phyloP scores from a whole-genome alignment of 331 rosid genomes.

The Telfairia occidentalis region DNA sequence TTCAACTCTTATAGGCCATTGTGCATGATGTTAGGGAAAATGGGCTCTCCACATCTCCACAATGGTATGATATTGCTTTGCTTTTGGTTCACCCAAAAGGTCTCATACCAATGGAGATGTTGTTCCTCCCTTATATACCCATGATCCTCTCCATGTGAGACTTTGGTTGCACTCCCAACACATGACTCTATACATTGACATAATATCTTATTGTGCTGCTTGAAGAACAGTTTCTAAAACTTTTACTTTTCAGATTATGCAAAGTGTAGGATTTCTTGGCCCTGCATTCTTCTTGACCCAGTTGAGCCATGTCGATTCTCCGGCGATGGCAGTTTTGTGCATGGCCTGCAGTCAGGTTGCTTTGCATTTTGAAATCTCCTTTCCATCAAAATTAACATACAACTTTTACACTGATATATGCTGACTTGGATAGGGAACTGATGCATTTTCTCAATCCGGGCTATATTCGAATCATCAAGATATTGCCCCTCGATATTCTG shows the following conservation, averaged over 20 bases:
- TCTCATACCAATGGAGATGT: too few relatives aligned
- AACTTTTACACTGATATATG: not conserved
- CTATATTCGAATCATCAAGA: constrained; percentile 98
- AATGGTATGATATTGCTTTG: too few relatives aligned
- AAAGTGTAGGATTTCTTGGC: constrained; percentile 93
- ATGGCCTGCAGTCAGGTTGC: constrained; percentile 97
- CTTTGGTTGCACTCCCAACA: too few relatives aligned
- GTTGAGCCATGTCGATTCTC: constrained; percentile 82
- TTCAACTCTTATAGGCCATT: not conserved
- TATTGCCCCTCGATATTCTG: constrained; percentile 92
- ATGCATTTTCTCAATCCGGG: constrained; percentile 97
- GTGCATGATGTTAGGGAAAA: too few relatives aligned
- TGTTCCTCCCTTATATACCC: too few relatives aligned
- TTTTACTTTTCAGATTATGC: constrained; percentile 63
- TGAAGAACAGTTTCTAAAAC: not conserved
- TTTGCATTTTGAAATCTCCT: constrained; percentile 7
- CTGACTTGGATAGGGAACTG: constrained; percentile 60
- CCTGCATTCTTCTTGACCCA: constrained; percentile 99
- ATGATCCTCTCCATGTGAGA: too few relatives aligned
- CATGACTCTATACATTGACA: not conserved
- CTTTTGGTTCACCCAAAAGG: too few relatives aligned
- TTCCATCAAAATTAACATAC: not conserved
- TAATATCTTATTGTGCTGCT: not conserved
- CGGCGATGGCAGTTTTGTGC: constrained; percentile 86
- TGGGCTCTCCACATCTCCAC: too few relatives aligned